A percentile compares a stretch with the other conserved stretches of the same genome.
phyloP scores from a whole-genome alignment of 2,329 filamentous ascomycete species.

The Zasmidium cellare region DNA sequence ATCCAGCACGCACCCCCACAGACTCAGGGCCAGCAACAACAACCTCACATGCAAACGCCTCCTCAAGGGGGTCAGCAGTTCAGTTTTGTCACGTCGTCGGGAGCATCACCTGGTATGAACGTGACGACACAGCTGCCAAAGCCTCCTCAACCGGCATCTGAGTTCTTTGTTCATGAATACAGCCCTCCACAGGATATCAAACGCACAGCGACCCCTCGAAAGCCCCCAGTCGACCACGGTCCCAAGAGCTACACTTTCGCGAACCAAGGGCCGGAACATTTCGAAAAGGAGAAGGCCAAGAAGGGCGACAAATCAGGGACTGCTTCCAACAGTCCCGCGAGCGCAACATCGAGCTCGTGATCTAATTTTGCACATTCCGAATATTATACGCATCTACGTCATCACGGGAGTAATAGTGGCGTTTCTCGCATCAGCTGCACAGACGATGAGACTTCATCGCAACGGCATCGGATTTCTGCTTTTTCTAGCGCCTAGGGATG shows the following conservation, averaged over 20 bases:
- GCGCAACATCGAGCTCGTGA: constrained; percentile 16
- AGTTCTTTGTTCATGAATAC: constrained; percentile 50
- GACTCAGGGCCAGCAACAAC: constrained; percentile 7
- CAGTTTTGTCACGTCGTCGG: constrained; percentile 22
- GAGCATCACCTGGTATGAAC: constrained; percentile 18
- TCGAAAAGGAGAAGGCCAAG: constrained; percentile 35
- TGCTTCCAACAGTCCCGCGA: constrained; percentile 22
- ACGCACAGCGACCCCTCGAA: constrained; percentile 31
- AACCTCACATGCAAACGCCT: constrained; percentile 16
- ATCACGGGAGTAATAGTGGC: background rate
- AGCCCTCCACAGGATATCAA: constrained; percentile 45
- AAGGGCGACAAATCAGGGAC: constrained; percentile 15
- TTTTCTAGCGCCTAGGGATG: background rate
- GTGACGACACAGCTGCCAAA: constrained; percentile 31
- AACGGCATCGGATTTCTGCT: background rate
- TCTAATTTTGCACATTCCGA: background rate
- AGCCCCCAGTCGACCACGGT: constrained; percentile 31
- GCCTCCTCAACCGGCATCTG: constrained; percentile 27
- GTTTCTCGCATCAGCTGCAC: background rate
- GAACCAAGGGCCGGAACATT: constrained; percentile 48
- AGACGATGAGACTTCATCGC: background rate
- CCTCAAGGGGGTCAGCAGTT: constrained; percentile 15
- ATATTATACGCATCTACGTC: background rate
- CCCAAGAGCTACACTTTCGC: constrained; percentile 51
- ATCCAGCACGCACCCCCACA: constrained; percentile 21